Evolutionary conservation across 495 filamentous ascomycete genomes (phyloP), one percentile per base, ranked within the genome.

Genomic region (Filosporella fistucella): DNA sequence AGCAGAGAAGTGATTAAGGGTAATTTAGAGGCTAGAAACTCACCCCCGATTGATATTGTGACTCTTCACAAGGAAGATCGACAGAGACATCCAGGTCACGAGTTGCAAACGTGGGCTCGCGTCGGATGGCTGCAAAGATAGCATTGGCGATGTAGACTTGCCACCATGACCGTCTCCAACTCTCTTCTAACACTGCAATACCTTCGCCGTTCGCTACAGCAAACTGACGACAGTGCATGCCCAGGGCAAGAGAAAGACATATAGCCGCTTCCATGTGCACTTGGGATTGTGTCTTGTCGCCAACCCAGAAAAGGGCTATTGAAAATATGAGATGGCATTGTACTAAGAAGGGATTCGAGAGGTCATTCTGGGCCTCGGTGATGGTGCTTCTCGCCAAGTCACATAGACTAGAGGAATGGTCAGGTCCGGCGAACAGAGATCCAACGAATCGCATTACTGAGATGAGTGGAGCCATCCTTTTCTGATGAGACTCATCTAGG

Each of bases 161-260:
- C 89, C 89, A 95, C 89, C 88, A 93, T n/a, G 88, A 91, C 30
- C 89, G 76, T 24, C 89, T 72, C 72, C 86, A 78, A 57, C 81
- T 82, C 60, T 95, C 89, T 51, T 77, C 73, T 22, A 77, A 46
- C 23, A 72, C 65, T 21, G 69, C 65, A 45, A 68, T 63, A 18
- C 65, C 62, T 25, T 60, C 60, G 20, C 73, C 73, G 38, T 70
- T 55, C 9, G 63, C 40, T 2, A 64, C 50, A 13, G 73, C 72
- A 52, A 68, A 77, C 18, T 63, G 52, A 37, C 64, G 63, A 45
- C 74, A 77, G 63, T 91, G 78, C 65, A 95, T 70, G 2, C 84
- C 82, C 16, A 91, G 69, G 40, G 87, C 80, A 17, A 90, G 69
- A 13, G 86, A 85, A 39, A 85, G 51, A 24, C 82, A 71, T 43